These are phyloP conservation scores for Eimeria necatrix DNA, from an alignment of 169 alveolate genomes.

Conservation along the genomic window DNA sequence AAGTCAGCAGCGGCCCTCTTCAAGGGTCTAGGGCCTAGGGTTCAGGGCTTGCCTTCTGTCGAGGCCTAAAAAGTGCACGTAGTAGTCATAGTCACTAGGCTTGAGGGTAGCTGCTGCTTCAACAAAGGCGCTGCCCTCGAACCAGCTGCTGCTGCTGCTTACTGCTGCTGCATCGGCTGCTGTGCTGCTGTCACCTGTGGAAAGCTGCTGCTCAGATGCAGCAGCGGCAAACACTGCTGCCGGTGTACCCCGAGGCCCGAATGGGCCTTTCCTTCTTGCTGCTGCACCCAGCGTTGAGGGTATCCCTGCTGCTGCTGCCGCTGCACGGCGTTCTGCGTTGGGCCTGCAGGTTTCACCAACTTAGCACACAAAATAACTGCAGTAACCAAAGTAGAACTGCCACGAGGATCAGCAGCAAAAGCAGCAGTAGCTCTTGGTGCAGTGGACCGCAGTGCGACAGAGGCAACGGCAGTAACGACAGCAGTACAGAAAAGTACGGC, in stretches of 20 bases:
- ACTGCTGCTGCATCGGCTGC: neutral
- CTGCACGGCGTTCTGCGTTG: constrained; percentile 59
- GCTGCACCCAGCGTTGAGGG: constrained; percentile 9
- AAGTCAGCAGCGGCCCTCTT: neutral
- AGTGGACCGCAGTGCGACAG: neutral
- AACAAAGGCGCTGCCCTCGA: constrained; percentile 41
- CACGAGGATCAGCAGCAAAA: neutral
- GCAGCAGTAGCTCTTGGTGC: neutral
- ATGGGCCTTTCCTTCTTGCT: neutral
- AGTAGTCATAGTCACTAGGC: constrained; percentile 91
- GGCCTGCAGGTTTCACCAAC: neutral
- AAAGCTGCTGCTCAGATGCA: constrained; percentile 48
- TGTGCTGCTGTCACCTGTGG: neutral
- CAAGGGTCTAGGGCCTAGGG: constrained; percentile 34
- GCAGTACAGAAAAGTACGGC: neutral
- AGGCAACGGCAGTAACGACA: neutral
- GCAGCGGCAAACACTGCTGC: constrained; percentile 58
- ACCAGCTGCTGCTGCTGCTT: constrained; percentile 54
- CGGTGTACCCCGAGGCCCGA: constrained; percentile 3
- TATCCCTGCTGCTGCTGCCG: constrained; percentile 61
- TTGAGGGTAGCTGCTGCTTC: constrained; percentile 57
- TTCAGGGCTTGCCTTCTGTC: constrained; percentile 87
- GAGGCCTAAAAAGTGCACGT: constrained; percentile 92
- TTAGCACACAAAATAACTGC: neutral
- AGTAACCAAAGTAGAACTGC: neutral